phyloP scores from a whole-genome alignment of 305 asterid species.

The Solanum hybrid region DNA sequence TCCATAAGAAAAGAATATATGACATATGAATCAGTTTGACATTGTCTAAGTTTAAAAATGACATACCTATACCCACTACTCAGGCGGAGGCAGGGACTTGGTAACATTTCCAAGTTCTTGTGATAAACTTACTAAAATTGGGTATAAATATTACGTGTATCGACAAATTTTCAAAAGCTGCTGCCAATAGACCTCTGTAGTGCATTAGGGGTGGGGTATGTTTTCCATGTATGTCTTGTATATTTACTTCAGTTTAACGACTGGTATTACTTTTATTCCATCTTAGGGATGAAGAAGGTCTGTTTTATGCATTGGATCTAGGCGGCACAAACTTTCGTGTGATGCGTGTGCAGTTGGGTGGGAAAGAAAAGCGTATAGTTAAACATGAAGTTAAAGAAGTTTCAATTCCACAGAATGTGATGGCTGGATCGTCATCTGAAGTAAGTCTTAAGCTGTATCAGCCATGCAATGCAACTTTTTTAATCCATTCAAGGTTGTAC shows the following conservation, averaged over 20 bases:
- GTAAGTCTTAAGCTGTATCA: conserved; percentile 31
- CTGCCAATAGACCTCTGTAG: background rate
- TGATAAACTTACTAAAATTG: background rate
- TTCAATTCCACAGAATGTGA: conserved; percentile 78
- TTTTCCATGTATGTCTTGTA: background rate
- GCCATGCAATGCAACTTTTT: background rate
- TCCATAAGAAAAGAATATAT: too few species aligned
- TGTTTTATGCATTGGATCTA: conserved; percentile 79
- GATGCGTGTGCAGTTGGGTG: conserved; percentile 68
- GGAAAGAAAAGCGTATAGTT: conserved; percentile 34
- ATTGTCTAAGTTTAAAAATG: too few species aligned
- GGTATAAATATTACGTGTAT: background rate
- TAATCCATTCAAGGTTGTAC: conserved; percentile 8
- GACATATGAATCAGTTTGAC: too few species aligned
- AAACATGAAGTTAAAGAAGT: conserved; percentile 55
- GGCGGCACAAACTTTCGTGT: conserved; percentile 95
- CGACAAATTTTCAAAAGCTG: background rate
- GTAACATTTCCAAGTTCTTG: background rate
- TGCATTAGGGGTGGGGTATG: background rate
- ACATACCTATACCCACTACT: too few species aligned
- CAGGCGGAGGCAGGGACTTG: background rate
- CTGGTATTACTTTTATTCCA: conserved; percentile 6
- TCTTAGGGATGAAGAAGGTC: conserved; percentile 62
- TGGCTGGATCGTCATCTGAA: conserved; percentile 66
- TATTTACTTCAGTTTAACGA: background rate